Percentiles rank a stretch among this genome's conserved stretches.
These are phyloP conservation scores for Stephanodiscus triporus DNA, from an alignment of 108 stramenopile species.

Conservation along the genomic window DNA sequence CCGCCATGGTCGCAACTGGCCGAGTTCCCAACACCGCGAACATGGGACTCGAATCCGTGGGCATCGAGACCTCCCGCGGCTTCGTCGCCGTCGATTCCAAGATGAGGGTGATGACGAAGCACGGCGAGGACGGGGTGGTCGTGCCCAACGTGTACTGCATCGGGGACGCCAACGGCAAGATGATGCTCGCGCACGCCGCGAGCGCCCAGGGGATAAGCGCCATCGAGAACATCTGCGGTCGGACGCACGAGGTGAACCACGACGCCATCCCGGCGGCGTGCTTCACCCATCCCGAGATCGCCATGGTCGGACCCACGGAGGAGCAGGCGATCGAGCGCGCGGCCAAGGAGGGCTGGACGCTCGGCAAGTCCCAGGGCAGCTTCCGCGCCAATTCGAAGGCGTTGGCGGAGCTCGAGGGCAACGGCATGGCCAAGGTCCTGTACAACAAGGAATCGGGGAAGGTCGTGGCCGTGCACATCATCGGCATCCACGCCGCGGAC, in stretches of 20 bases:
- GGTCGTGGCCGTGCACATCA: conserved; percentile 97
- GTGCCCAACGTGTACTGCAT: conserved; percentile 96
- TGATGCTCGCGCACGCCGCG: conserved; percentile 99
- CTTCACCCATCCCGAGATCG: conserved; percentile 99
- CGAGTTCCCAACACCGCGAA: conserved; percentile 95
- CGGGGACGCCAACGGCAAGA: conserved; percentile 99
- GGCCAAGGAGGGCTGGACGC: conserved; percentile 93
- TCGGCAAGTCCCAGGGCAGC: conserved; percentile 92
- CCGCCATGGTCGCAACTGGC: conserved; percentile 98
- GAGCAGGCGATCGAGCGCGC: conserved; percentile 93
- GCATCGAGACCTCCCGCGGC: conserved; percentile 93
- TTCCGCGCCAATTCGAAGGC: conserved; percentile 99
- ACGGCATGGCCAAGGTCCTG: conserved; percentile 98
- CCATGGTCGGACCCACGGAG: conserved; percentile 98
- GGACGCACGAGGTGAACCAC: conserved; percentile 92
- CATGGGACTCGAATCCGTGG: conserved; percentile 89
- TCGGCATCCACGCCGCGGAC: conserved; percentile 98
- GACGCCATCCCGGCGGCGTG: conserved; percentile 95
- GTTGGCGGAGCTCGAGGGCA: conserved; percentile 96
- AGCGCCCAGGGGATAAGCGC: conserved; percentile 97
- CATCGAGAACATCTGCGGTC: conserved; percentile 95
- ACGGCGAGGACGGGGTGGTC: conserved; percentile 79
- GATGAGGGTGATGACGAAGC: conserved; percentile 93
- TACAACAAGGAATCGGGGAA: conserved; percentile 98
- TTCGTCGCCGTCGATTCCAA: conserved; percentile 95